A percentile compares a stretch with the other conserved stretches of the same genome.
Evolutionary conservation across 345 rosid species (phyloP).

Genomic region (Geranium brycei): DNA sequence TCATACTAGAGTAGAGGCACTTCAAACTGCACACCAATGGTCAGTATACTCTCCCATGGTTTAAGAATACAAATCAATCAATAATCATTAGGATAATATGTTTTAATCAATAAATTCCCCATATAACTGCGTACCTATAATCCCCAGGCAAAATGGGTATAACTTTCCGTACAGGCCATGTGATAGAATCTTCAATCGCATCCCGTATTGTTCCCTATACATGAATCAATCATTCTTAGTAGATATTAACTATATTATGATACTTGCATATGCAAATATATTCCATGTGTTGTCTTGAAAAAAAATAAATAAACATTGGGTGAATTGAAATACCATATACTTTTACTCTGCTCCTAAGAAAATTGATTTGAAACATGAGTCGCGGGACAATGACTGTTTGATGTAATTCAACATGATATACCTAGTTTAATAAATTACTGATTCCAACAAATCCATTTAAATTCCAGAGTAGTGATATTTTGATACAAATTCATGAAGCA

Average conservation of each 20-base stretch:
- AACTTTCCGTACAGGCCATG: slow-evolving; percentile 87
- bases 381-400: no score
- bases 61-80: background rate
- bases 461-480: no score
- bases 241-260: background rate
- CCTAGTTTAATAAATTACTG: no score
- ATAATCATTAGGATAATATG: background rate
- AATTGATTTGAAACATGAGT: no score
- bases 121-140: slow-evolving; percentile 39
- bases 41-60: background rate
- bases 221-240: background rate
- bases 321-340: no score
- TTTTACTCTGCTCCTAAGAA: no score
- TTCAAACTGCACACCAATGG: background rate
- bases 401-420: no score
- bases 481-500: no score
- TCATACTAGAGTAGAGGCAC: background rate
- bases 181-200: slow-evolving; percentile 78
- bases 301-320: no score
- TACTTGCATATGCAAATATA: background rate
- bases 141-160: slow-evolving; percentile 77
- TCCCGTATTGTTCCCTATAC: slow-evolving; percentile 64
- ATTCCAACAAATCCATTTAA: no score
- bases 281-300: no score
- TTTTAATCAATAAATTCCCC: background rate